Evolutionary conservation across 257 asterid species (phyloP).

Genomic region (Cynanchum wilfordii): DNA sequence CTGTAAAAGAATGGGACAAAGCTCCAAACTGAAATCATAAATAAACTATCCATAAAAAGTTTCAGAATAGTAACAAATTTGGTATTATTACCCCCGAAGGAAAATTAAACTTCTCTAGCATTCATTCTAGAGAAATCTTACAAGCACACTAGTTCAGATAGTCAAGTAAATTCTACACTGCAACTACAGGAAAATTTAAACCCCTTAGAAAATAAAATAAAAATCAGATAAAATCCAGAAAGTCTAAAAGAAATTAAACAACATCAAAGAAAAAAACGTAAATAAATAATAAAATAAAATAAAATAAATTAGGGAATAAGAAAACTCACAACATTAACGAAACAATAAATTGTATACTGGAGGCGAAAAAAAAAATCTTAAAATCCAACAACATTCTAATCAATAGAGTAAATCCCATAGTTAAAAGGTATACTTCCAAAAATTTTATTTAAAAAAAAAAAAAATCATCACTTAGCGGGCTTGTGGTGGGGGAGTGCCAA

Average conservation of each 20-base stretch:
- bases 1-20: neutral
- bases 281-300: too few species aligned
- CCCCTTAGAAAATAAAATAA: neutral
- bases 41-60: neutral
- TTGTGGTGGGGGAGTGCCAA: slow-evolving; percentile 39
- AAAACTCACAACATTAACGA: neutral
- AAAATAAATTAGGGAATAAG: neutral
- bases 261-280: neutral
- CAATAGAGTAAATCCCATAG: neutral
- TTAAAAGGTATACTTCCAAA: neutral
- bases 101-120: neutral
- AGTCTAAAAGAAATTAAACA: neutral
- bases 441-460: neutral
- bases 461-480: slow-evolving; percentile 18
- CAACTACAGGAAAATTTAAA: neutral
- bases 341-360: neutral
- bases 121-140: neutral
- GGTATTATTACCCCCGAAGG: neutral
- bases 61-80: neutral
- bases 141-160: neutral
- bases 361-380: neutral
- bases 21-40: neutral
- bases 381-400: neutral
- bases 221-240: neutral
- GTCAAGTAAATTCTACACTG: neutral